These are phyloP conservation scores for Aspergillus sojae DNA, from an alignment of 2,329 filamentous ascomycete genomes.

Conservation along the genomic window DNA sequence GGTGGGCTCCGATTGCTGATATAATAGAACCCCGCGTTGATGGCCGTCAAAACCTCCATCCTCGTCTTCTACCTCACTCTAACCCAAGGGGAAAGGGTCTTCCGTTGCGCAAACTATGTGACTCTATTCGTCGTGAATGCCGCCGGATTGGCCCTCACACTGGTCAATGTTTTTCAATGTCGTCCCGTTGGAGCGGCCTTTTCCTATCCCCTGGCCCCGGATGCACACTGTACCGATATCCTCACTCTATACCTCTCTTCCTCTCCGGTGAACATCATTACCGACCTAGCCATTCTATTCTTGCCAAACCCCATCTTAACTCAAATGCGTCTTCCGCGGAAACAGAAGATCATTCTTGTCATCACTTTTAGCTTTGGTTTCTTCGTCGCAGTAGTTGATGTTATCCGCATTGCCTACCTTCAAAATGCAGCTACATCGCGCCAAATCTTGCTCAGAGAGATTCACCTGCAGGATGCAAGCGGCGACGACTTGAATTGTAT, in stretches of 20 bases:
- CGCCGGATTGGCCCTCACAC: conserved; percentile 75
- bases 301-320: conserved; percentile 87
- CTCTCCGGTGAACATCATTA: conserved; percentile 88
- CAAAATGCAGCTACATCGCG: conserved; percentile 66
- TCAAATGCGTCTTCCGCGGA: conserved; percentile 77
- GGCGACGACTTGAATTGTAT: conserved; percentile 57
- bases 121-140: conserved; percentile 77
- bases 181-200: conserved; percentile 73
- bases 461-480: conserved; percentile 42
- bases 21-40: conserved; percentile 76
- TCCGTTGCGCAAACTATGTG: conserved; percentile 79
- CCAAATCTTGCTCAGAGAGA: conserved; percentile 25
- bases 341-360: conserved; percentile 85
- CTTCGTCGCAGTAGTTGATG: conserved; percentile 85
- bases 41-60: conserved; percentile 92
- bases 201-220: conserved; percentile 46
- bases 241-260: conserved; percentile 70
- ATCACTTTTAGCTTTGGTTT: conserved; percentile 84
- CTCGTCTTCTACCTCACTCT: conserved; percentile 86
- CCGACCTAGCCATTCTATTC: conserved; percentile 83
- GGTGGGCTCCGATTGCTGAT: not conserved
- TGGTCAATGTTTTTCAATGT: conserved; percentile 89
- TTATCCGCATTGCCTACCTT: conserved; percentile 86
- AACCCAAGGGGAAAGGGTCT: conserved; percentile 74
- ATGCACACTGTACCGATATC: conserved; percentile 61